Conservation (phyloP, 805 yeast genomes). For the Suhomyces vadensis region DNA sequence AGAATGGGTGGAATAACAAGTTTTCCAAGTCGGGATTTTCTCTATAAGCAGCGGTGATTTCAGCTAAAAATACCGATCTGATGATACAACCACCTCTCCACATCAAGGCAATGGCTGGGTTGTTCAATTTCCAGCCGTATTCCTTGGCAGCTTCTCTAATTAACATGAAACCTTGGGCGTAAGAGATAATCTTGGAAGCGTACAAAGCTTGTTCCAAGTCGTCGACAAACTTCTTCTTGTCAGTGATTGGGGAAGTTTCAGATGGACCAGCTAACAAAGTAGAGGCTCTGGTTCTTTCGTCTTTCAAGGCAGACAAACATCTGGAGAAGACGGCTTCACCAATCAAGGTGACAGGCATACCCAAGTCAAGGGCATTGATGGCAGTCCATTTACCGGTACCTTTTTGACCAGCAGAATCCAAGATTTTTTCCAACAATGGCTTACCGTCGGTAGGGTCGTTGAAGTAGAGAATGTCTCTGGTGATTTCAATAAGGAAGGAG, state of each 20-base stretch:
- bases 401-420: slow-evolving; percentile 98
- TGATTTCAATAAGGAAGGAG: slow-evolving; percentile 94
- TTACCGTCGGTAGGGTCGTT: slow-evolving; percentile 84
- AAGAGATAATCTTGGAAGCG: slow-evolving; percentile 97
- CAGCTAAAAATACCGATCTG: slow-evolving; percentile 97
- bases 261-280: slow-evolving; percentile 80
- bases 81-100: slow-evolving; percentile 99
- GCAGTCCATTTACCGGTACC: slow-evolving; percentile 99
- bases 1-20: slow-evolving; percentile 94
- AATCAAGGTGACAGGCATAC: slow-evolving; percentile 96
- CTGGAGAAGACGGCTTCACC: slow-evolving; percentile 99
- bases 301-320: slow-evolving; percentile 89
- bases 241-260: slow-evolving; percentile 60
- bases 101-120: slow-evolving; percentile 98
- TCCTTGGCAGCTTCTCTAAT: slow-evolving; percentile 97
- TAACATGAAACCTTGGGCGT: slow-evolving; percentile 99
- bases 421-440: slow-evolving; percentile 93
- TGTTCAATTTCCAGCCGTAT: slow-evolving; percentile 95
- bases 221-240: slow-evolving; percentile 82
- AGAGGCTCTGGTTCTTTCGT: slow-evolving; percentile 88
- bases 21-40: slow-evolving; percentile 91
- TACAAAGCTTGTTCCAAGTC: slow-evolving; percentile 96
- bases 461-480: slow-evolving; percentile 89
- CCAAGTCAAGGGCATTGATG: slow-evolving; percentile 93
- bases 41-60: slow-evolving; percentile 95